phyloP scores from a whole-genome alignment of 108 stramenopile species.

The Mayamaea pseudoterrestris region DNA sequence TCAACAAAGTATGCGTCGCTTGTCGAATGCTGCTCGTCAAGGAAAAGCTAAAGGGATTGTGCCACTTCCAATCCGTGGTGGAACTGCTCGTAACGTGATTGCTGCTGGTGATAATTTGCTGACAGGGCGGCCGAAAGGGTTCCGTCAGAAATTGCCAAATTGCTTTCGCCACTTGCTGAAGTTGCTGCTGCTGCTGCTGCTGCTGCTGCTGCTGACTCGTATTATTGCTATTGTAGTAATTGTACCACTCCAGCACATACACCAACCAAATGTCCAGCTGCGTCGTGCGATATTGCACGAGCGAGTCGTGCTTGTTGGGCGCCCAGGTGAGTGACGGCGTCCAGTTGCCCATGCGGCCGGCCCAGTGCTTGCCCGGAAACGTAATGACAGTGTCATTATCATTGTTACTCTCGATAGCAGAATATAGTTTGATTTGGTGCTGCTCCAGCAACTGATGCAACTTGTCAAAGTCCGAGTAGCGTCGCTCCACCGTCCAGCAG shows the following conservation, averaged over 20 bases:
- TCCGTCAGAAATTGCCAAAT: constrained; percentile 15
- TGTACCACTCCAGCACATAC: constrained; percentile 25
- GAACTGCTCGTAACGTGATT: neutral
- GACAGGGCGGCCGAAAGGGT: constrained; percentile 17
- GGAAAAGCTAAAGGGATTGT: constrained; percentile 46
- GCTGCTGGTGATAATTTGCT: neutral
- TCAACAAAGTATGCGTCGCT: constrained; percentile 30
- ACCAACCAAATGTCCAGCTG: constrained; percentile 54
- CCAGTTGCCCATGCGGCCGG: constrained; percentile 57
- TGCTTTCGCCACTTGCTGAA: too few species aligned
- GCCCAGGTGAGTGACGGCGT: constrained; percentile 23
- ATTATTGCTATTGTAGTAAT: constrained; percentile 6
- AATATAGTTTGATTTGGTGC: constrained; percentile 16
- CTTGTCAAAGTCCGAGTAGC: constrained; percentile 55
- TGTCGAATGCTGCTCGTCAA: constrained; percentile 44
- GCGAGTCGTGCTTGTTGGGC: constrained; percentile 17
- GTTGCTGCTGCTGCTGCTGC: too few species aligned
- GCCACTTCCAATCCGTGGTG: constrained; percentile 4
- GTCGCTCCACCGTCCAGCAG: constrained; percentile 32
- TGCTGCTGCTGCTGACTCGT: constrained; percentile 3
- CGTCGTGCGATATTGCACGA: constrained; percentile 29
- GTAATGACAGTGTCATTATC: neutral
- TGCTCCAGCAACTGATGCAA: constrained; percentile 19
- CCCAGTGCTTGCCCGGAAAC: constrained; percentile 41
- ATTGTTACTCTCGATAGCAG: neutral